Percentiles rank a stretch among this genome's conserved stretches.
Conservation (phyloP, 495 filamentous ascomycete species). For the Xylaria scruposa region DNA sequence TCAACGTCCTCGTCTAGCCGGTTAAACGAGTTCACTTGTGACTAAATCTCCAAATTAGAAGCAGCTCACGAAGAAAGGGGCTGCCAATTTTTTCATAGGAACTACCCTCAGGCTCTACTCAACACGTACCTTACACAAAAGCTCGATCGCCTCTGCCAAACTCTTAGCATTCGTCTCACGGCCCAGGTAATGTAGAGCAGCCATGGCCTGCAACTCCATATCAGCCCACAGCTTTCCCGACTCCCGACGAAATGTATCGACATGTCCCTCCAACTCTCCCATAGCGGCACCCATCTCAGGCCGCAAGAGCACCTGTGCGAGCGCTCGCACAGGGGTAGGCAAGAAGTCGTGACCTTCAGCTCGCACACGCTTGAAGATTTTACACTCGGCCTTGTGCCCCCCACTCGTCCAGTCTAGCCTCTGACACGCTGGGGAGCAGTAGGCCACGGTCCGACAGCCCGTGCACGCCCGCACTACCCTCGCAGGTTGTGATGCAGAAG, state of each 20-base stretch:
- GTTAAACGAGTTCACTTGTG: conserved; percentile 57
- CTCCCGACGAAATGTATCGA: conserved; percentile 35
- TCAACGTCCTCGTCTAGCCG: conserved; percentile 47
- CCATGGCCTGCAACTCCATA: conserved; percentile 54
- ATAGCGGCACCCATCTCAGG: conserved; percentile 38
- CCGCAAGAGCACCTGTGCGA: conserved; percentile 53
- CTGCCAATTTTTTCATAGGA: not conserved
- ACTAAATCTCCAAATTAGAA: conserved; percentile 32
- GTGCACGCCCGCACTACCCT: conserved; percentile 53
- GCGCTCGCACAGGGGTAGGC: conserved; percentile 55
- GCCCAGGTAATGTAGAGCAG: conserved; percentile 48
- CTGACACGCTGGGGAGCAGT: conserved; percentile 63
- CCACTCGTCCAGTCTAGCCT: conserved; percentile 58
- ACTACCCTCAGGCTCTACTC: not conserved
- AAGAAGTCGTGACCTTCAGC: conserved; percentile 36
- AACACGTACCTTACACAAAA: conserved; percentile 36
- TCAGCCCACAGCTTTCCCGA: conserved; percentile 42
- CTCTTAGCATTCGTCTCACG: conserved; percentile 35
- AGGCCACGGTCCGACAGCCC: conserved; percentile 55
- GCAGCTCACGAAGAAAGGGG: not conserved
- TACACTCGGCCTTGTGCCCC: conserved; percentile 60
- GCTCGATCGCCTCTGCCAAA: conserved; percentile 42
- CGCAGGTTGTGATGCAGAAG: conserved; percentile 19
- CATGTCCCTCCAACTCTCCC: conserved; percentile 46
- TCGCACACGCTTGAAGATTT: conserved; percentile 45